Percentiles rank a stretch among this genome's conserved stretches.
phyloP scores from a whole-genome alignment of 441 rosid species.

The Gossypium schwendimanii region DNA sequence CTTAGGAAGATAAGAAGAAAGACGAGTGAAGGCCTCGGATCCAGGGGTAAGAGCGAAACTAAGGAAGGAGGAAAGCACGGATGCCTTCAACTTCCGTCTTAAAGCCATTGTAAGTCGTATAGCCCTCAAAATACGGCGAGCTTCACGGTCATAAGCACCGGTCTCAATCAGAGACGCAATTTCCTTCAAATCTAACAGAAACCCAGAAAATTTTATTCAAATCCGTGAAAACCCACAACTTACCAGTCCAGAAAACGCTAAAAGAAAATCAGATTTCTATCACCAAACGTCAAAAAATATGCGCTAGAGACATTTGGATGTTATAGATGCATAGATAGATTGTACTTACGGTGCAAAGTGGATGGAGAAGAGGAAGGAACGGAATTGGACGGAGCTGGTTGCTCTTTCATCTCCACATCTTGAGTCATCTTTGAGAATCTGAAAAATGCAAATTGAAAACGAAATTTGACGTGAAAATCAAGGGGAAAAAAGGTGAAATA shows the following conservation, averaged over 20 bases:
- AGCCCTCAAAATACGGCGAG: constrained; percentile 53
- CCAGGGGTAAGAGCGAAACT: constrained; percentile 42
- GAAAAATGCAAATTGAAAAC: background rate
- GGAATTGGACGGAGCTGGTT: constrained; percentile 32
- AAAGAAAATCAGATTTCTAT: background rate
- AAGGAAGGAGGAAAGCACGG: constrained; percentile 41
- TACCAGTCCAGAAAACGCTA: background rate
- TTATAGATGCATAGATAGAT: background rate
- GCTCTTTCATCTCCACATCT: constrained; percentile 58
- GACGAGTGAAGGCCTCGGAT: constrained; percentile 40
- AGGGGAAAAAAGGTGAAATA: background rate
- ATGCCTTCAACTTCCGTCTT: constrained; percentile 40
- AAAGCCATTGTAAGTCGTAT: constrained; percentile 53
- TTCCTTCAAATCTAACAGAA: constrained; percentile 57
- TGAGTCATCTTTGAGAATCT: constrained; percentile 30
- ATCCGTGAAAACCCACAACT: background rate
- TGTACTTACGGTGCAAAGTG: constrained; percentile 39
- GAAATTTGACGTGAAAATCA: background rate
- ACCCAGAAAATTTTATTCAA: background rate
- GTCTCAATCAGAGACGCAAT: constrained; percentile 61
- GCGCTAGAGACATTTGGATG: background rate
- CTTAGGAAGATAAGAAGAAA: constrained; percentile 46
- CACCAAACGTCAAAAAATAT: background rate
- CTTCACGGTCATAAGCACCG: constrained; percentile 54
- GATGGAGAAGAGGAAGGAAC: constrained; percentile 30